Evolutionary conservation across 2,329 filamentous ascomycete species (phyloP), one percentile per base, ranked within the genome.

Genomic region (Elsinoe necatrix): DNA sequence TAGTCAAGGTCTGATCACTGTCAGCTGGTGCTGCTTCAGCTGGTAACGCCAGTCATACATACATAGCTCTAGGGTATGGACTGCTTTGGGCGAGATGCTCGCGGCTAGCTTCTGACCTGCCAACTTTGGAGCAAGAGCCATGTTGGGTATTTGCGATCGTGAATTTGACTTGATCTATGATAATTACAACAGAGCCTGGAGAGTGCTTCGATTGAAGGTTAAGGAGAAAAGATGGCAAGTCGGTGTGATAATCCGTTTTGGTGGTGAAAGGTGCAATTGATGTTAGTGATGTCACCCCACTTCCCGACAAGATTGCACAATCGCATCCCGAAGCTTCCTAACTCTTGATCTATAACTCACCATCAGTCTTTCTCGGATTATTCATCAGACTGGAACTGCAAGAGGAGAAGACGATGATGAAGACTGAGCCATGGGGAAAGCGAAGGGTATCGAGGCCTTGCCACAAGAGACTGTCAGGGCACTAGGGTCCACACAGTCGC

Each of bases 101-200:
- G 73, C 71, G n/a, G 72, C 73, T n/a, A 89, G 78, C 69, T 81
- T 85, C 66, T 87, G 85, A 61, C 82, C 87, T 14, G 83, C 84
- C 74, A 88, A 89, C 68, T 85, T 88, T 63, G 87, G 87, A 63
- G 86, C 81, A 64, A 91, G 79, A 27, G 87, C 84, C 87, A 91
- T 91, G 1, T 34, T 61, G 47, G 27, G 27, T 29, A 29, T 9
- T 9, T 29, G 4, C 9, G 27, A 29, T n/a, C n/a, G n/a, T n/a
- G n/a, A n/a, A n/a, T n/a, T n/a, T n/a, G n/a, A n/a, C n/a, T n/a
- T n/a, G n/a, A n/a, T n/a, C n/a, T n/a, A n/a, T n/a, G n/a, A n/a
- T n/a, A n/a, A n/a, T n/a, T n/a, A n/a, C n/a, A n/a, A n/a, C n/a
- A n/a, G n/a, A n/a, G n/a, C n/a, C n/a, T n/a, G n/a, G n/a, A n/a